These are phyloP conservation scores for Curvularia hawaiiensis DNA, from an alignment of 2,329 filamentous ascomycete genomes.

Conservation along the genomic window DNA sequence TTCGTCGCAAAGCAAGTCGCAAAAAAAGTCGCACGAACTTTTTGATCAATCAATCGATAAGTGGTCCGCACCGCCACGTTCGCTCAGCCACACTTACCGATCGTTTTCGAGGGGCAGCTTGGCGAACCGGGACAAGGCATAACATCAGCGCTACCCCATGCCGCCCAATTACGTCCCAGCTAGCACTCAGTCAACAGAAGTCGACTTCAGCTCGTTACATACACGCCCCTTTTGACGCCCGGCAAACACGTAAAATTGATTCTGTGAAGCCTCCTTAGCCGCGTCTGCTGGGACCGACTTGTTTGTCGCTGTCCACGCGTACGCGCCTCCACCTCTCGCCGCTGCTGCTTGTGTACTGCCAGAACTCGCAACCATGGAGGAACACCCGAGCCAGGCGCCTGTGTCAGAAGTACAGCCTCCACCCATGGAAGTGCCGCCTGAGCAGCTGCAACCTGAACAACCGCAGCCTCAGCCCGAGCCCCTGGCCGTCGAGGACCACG, in stretches of 20 bases:
- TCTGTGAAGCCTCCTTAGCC: neutral
- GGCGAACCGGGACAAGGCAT: neutral
- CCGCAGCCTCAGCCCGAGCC: constrained; percentile 8
- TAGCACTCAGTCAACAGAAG: constrained; percentile 25
- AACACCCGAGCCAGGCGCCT: constrained; percentile 20
- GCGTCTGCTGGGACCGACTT: neutral
- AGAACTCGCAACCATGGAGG: constrained; percentile 2
- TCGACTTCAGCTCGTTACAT: constrained; percentile 4
- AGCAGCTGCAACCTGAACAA: constrained; percentile 31
- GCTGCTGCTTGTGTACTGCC: constrained; percentile 23
- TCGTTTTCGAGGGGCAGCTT: neutral
- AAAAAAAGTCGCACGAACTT: constrained; percentile 17
- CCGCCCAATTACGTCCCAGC: constrained; percentile 19
- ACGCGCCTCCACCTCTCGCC: constrained; percentile 28
- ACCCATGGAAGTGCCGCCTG: constrained; percentile 30
- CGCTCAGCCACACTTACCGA: no score
- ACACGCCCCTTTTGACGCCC: constrained; percentile 1
- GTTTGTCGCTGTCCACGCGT: constrained; percentile 33
- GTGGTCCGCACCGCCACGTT: no score
- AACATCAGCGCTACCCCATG: constrained; percentile 11
- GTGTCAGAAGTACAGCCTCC: constrained; percentile 11
- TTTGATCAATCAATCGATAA: constrained; percentile 18
- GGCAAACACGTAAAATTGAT: neutral
- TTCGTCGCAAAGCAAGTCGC: constrained; percentile 10
- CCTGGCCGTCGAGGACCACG: constrained; percentile 18